Evolutionary conservation across 441 rosid species (phyloP).

Genomic region (Brassica balearica): DNA sequence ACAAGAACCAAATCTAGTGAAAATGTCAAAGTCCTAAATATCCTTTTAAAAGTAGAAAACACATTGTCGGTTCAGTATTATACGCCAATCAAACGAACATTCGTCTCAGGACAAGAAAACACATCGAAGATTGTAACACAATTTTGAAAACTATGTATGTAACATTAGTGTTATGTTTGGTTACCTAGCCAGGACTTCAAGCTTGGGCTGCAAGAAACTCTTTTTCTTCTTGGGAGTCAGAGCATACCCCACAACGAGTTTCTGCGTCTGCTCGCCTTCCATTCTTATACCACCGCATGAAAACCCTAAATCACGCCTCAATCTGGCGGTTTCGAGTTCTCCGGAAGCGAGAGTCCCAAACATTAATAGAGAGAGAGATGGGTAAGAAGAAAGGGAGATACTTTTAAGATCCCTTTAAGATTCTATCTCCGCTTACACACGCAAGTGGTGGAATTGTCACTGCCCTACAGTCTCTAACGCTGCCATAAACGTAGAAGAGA

Average conservation of each 20-base stretch:
- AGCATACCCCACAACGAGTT: constrained; percentile 82
- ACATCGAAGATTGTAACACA: constrained; percentile 13
- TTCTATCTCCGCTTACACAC: constrained; percentile 27
- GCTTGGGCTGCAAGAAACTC: constrained; percentile 91
- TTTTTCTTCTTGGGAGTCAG: constrained; percentile 87
- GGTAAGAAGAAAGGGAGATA: constrained; percentile 26
- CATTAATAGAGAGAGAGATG: constrained; percentile 26
- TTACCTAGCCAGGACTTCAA: constrained; percentile 82
- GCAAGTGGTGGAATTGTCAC: constrained; percentile 17
- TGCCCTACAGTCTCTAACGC: constrained; percentile 15
- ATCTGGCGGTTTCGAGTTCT: constrained; percentile 40
- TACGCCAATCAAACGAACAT: constrained; percentile 31
- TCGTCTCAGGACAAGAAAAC: constrained; percentile 7
- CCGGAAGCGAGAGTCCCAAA: constrained; percentile 34
- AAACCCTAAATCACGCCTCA: constrained; percentile 44
- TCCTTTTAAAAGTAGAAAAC: constrained; percentile 22
- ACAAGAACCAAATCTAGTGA: constrained; percentile 40
- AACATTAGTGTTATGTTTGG: not conserved
- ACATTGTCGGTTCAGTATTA: constrained; percentile 33
- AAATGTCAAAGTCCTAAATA: constrained; percentile 42
- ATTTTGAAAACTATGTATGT: constrained; percentile 14
- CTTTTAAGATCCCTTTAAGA: constrained; percentile 31
- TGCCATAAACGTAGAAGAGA: not conserved
- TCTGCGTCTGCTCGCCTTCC: constrained; percentile 49
- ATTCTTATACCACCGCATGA: constrained; percentile 56